Percentiles rank a stretch among this genome's conserved stretches.
Evolutionary conservation across 139 green algal genomes (phyloP).

Genomic region (Tetraselmis striata): DNA sequence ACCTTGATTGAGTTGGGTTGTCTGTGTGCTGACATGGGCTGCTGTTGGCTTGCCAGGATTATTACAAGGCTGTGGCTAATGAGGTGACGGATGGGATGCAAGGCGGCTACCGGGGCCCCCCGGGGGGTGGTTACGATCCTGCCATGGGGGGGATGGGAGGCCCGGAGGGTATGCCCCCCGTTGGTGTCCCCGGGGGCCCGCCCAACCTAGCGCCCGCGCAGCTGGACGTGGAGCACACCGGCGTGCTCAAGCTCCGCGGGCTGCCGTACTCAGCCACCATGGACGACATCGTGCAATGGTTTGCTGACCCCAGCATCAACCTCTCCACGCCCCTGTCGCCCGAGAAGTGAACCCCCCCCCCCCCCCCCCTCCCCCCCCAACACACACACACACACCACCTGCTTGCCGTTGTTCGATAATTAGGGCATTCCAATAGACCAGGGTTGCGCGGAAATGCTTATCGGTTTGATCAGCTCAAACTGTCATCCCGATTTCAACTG

Average conservation of each 20-base stretch:
- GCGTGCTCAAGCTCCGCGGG: conserved; percentile 72
- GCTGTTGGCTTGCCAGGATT: conserved; percentile 47
- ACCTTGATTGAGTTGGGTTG: no score
- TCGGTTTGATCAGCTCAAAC: no score
- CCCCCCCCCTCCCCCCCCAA: no score
- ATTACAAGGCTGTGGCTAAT: conserved; percentile 50
- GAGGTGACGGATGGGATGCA: conserved; percentile 38
- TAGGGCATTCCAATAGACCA: no score
- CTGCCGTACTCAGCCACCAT: conserved; percentile 70
- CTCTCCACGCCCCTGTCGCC: conserved; percentile 14
- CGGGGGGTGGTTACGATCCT: conserved; percentile 1
- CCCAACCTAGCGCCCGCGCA: no score
- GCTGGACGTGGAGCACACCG: conserved; percentile 23
- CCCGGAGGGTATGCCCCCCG: not conserved
- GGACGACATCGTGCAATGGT: conserved; percentile 75
- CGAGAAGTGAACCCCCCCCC: conserved; percentile 27
- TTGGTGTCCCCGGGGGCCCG: no score
- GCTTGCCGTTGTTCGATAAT: no score
- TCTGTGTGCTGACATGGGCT: no score
- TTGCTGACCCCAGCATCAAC: conserved; percentile 54
- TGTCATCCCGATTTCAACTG: no score
- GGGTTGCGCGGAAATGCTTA: no score
- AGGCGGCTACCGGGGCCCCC: not conserved
- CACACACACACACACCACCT: no score
- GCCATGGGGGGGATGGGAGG: conserved; percentile 6